Evolutionary conservation across 2,329 filamentous ascomycete genomes (phyloP), one percentile per base, ranked within the genome.

Genomic region (Sarocladium strictum): DNA sequence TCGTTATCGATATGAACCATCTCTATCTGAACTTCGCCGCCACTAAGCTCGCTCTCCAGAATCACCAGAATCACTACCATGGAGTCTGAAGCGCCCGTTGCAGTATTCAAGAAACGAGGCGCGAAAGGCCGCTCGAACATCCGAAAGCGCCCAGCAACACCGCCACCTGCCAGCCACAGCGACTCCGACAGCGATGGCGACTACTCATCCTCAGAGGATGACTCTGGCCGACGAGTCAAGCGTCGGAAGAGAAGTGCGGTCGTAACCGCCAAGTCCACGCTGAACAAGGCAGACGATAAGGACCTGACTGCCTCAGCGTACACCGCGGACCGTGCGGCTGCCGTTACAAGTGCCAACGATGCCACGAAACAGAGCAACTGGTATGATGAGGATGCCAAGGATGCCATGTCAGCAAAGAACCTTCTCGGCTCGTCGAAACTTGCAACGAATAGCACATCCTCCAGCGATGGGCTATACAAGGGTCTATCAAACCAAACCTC

Each of bases 291-390:
- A 12, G 67, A 40, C 23, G 57, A 32, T 15, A 60, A 59, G 26
- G 75, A 80, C 26, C 67, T 77, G 23, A 71, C 73, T 14, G 72
- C 81, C 56, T 79, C 81, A 47, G 71, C 79, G 59, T 81, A 80
- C 69, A 69, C 77, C 53, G 81, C 85, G 55, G 80, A 90, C 68
- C 77, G 85, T 60, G 78, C 74, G 55, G 70, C 83, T 23, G 76
- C 78, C 59, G 83, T 90, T 62, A 76, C 83, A 62, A 78, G 77
- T 59, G 81, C 81, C 63, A 93, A 93, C 68, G 92, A 97, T 67
- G 93, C 94, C 19, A 97, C 93, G 1, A 96, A 95, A 64, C 81
- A 85, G 41, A 87, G 81, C 55, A 89, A 96, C 67, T 97, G 91
- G 92, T 94, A 87, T 70, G 91, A 96, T 57, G 89, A 93, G 57